phyloP scores from a whole-genome alignment of 208 protist species.

The Leishmania tropica region DNA sequence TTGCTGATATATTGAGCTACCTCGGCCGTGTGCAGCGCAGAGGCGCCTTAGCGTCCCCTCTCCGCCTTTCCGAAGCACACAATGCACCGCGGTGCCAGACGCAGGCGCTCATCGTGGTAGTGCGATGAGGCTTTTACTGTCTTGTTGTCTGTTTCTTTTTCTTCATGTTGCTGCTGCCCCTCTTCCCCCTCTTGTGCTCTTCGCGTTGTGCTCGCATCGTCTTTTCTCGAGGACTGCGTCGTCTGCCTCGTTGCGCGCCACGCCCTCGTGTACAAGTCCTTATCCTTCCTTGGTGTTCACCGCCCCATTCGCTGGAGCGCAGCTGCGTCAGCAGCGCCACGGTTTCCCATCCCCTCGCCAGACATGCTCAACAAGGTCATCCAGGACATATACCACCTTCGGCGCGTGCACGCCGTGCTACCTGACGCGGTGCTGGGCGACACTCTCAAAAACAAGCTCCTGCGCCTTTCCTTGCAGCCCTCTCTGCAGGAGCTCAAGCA shows the following conservation, averaged over 20 bases:
- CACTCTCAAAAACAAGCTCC: conserved; percentile 72
- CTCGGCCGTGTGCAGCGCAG: not conserved
- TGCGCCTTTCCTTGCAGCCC: conserved; percentile 65
- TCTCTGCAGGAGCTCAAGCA: conserved; percentile 42
- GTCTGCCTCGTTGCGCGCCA: not conserved
- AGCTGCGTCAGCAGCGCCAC: not conserved
- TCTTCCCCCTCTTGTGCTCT: not conserved
- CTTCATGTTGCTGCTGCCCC: not conserved
- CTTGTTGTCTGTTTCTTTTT: not conserved
- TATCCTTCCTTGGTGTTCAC: not conserved
- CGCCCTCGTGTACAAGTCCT: not conserved
- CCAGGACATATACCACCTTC: conserved; percentile 72
- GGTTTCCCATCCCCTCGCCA: not conserved
- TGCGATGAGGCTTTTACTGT: not conserved
- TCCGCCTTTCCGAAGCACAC: not conserved
- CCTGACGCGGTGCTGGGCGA: conserved; percentile 62
- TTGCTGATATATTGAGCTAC: not conserved
- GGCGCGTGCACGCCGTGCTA: conserved; percentile 68
- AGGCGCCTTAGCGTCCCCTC: not conserved
- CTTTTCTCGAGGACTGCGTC: not conserved
- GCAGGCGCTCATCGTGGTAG: not conserved
- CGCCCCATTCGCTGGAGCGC: not conserved
- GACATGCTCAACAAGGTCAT: conserved; percentile 73
- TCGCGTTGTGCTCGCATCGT: not conserved
- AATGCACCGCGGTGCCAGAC: not conserved